Percentiles rank a stretch among this genome's conserved stretches.
phyloP scores from a whole-genome alignment of 495 filamentous ascomycete genomes.

The Xylaria longipes region DNA sequence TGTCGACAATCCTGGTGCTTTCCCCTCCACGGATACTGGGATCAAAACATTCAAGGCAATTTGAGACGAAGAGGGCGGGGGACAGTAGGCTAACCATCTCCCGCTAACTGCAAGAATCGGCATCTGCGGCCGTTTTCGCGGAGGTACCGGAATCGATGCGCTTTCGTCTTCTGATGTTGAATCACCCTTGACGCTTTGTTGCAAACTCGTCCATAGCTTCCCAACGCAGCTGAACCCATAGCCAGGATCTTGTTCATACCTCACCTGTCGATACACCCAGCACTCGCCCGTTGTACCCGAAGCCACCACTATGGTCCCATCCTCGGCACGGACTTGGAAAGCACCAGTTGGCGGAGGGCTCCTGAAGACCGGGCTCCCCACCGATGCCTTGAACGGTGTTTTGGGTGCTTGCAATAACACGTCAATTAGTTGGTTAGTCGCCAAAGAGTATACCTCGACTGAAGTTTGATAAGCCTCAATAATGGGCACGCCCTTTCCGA shows the following conservation, averaged over 20 bases:
- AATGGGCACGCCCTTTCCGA: slow-evolving; percentile 40
- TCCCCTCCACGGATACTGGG: slow-evolving; percentile 54
- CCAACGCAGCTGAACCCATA: slow-evolving; percentile 70
- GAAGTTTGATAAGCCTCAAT: slow-evolving; percentile 76
- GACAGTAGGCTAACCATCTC: slow-evolving; percentile 86
- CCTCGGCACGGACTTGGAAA: slow-evolving; percentile 70
- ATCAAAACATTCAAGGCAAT: slow-evolving; percentile 69
- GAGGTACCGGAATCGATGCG: slow-evolving; percentile 43
- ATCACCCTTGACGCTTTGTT: slow-evolving; percentile 57
- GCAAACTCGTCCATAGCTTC: slow-evolving; percentile 86
- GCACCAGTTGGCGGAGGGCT: slow-evolving; percentile 72
- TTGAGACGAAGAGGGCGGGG: slow-evolving; percentile 72
- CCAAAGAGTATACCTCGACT: slow-evolving; percentile 83
- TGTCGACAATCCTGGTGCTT: slow-evolving; percentile 69
- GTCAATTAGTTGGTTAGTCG: slow-evolving; percentile 67
- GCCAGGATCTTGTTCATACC: slow-evolving; percentile 38
- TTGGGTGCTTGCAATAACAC: slow-evolving; percentile 68
- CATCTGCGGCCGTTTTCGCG: slow-evolving; percentile 52
- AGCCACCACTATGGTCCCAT: slow-evolving; percentile 70
- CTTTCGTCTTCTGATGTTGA: slow-evolving; percentile 52
- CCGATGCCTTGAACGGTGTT: slow-evolving; percentile 52
- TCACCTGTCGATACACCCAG: slow-evolving; percentile 68
- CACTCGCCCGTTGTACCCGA: slow-evolving; percentile 87
- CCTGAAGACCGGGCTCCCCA: slow-evolving; percentile 60
- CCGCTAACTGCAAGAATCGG: slow-evolving; percentile 78